A percentile compares a stretch with the other conserved stretches of the same genome.
phyloP scores from a whole-genome alignment of 75 land plant species.

The Isoetes taiwanensis region DNA sequence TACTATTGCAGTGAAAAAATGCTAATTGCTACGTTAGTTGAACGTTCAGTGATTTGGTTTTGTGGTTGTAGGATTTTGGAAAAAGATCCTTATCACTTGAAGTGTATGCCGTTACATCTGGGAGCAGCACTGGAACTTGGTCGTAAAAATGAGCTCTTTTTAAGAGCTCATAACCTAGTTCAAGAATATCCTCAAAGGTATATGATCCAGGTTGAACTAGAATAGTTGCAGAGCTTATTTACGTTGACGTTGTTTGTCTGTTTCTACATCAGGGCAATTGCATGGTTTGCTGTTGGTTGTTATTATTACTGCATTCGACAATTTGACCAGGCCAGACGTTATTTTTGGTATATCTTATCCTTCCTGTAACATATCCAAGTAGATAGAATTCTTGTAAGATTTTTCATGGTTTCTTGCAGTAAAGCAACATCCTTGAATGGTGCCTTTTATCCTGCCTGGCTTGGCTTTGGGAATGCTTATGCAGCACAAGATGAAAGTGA shows the following conservation, averaged over 20 bases:
- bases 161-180: slow-evolving; percentile 82
- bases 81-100: slow-evolving; percentile 85
- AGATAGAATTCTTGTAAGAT: neutral
- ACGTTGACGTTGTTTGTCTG: neutral
- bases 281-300: slow-evolving; percentile 99
- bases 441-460: slow-evolving; percentile 92
- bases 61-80: slow-evolving; percentile 50
- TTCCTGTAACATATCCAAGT: neutral
- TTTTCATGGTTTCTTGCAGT: slow-evolving; percentile 26
- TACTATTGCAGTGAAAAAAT: no score
- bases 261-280: slow-evolving; percentile 45
- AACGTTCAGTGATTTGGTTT: no score
- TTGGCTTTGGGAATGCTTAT: slow-evolving; percentile 93
- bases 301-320: slow-evolving; percentile 91
- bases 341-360: slow-evolving; percentile 47
- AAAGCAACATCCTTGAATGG: slow-evolving; percentile 83
- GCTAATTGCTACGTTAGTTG: no score
- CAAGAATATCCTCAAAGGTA: slow-evolving; percentile 96
- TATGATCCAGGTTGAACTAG: slow-evolving; percentile 9
- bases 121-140: slow-evolving; percentile 93
- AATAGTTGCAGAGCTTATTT: neutral
- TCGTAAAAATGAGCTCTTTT: slow-evolving; percentile 84
- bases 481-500: slow-evolving; percentile 97
- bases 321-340: slow-evolving; percentile 76
- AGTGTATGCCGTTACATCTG: slow-evolving; percentile 74